Conservation (phyloP, 73 alveolate genomes). For the Loxodes magnus region DNA sequence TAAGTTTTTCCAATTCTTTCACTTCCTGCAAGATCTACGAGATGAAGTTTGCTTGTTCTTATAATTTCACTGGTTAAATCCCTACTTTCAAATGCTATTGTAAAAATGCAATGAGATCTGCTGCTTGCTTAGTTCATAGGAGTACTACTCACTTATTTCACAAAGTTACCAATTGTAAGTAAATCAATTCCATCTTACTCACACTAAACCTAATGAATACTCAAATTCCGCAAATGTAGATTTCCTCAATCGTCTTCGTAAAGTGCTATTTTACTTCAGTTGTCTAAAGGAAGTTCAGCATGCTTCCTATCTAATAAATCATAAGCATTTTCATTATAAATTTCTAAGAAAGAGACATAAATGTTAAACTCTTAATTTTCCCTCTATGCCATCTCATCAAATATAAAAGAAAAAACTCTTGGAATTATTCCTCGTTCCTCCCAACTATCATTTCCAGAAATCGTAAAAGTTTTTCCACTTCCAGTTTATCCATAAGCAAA, state of each 20-base stretch:
- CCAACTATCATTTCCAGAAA: constrained; percentile 90
- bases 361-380: constrained; percentile 45
- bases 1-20: constrained; percentile 59
- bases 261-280: constrained; percentile 84
- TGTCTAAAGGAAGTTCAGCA: constrained; percentile 65
- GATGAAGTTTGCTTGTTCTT: constrained; percentile 63
- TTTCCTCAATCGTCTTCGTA: constrained; percentile 79
- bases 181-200: constrained; percentile 87
- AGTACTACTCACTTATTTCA: constrained; percentile 76
- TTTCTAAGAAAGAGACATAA: constrained; percentile 86
- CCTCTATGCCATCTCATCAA: constrained; percentile 65
- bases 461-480: constrained; percentile 90
- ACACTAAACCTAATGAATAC: constrained; percentile 61
- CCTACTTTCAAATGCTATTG: constrained; percentile 53
- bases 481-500: constrained; percentile 97
- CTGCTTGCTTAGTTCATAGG: constrained; percentile 88
- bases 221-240: constrained; percentile 71
- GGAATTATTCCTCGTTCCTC: constrained; percentile 89
- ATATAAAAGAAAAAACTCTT: constrained; percentile 62
- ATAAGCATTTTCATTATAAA: constrained; percentile 91
- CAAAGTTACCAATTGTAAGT: constrained; percentile 86
- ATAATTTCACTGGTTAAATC: constrained; percentile 31
- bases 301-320: constrained; percentile 84
- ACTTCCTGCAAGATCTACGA: constrained; percentile 85
- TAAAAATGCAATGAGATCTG: constrained; percentile 87